phyloP scores from a whole-genome alignment of 257 asterid genomes.

The Solanum megistacrolobum region DNA sequence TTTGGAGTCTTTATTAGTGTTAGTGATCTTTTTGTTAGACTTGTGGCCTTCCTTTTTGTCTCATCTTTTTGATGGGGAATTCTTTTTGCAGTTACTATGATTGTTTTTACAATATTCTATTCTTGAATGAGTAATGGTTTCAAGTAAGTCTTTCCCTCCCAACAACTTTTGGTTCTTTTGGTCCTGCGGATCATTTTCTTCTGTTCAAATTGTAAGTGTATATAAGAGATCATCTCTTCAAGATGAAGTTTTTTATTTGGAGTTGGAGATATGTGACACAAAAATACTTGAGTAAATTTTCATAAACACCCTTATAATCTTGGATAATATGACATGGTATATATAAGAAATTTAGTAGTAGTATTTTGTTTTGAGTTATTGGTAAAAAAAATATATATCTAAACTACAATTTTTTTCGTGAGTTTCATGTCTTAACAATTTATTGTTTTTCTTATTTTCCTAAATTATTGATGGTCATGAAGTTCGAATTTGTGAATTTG shows the following conservation, averaged over 20 bases:
- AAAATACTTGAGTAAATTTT: background rate
- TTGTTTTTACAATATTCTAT: background rate
- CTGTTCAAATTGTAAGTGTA: background rate
- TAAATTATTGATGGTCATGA: background rate
- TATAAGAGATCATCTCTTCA: background rate
- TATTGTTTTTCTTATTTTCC: background rate
- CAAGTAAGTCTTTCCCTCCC: background rate
- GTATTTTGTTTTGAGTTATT: background rate
- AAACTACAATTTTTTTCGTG: background rate
- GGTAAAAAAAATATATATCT: no score
- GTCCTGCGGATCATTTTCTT: background rate
- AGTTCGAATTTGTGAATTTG: no score
- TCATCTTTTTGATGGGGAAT: conserved; percentile 12
- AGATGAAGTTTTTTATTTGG: background rate
- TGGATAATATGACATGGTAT: background rate
- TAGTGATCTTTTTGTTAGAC: background rate
- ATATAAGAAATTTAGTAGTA: no score
- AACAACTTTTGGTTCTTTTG: background rate
- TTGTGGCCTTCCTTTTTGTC: background rate
- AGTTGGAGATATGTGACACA: background rate
- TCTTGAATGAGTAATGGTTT: background rate
- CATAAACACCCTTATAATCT: background rate
- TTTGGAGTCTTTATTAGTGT: conserved; percentile 4
- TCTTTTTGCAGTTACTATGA: background rate
- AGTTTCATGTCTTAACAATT: background rate